Evolutionary conservation across 202 grass and related monocot species (phyloP).

Genomic region (Brachypodium distachyon): DNA sequence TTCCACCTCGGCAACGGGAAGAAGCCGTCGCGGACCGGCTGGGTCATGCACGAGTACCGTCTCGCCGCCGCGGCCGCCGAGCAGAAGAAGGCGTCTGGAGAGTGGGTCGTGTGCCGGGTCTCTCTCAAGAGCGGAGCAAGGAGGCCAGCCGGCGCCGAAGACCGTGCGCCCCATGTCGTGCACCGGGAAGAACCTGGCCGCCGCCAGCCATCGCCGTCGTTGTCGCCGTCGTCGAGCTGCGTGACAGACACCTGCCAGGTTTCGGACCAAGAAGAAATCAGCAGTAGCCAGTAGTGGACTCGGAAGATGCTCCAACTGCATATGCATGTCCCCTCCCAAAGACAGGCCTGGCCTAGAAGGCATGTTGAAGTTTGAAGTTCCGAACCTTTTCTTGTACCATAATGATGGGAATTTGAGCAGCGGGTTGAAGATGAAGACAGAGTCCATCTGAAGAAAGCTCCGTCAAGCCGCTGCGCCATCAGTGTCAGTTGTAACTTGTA

Average conservation of each 20-base stretch:
- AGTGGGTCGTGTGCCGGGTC: slow-evolving; percentile 49
- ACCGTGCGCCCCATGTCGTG: no score
- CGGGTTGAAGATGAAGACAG: slow-evolving; percentile 5
- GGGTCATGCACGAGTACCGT: slow-evolving; percentile 94
- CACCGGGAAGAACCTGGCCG: neutral
- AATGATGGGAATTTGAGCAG: neutral
- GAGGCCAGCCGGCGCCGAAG: neutral
- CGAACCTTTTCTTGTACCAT: slow-evolving; percentile 14
- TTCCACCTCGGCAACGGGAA: slow-evolving; percentile 38
- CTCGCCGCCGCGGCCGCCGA: slow-evolving; percentile 14
- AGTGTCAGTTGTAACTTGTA: slow-evolving; percentile 24
- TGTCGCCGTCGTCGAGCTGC: slow-evolving; percentile 39
- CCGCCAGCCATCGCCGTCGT: neutral
- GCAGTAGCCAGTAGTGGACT: neutral
- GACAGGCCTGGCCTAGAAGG: neutral
- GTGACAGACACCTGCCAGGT: slow-evolving; percentile 11
- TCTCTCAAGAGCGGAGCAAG: slow-evolving; percentile 24
- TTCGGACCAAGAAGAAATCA: slow-evolving; percentile 37
- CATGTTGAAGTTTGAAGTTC: neutral
- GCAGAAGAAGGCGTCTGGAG: neutral
- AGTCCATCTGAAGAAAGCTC: neutral
- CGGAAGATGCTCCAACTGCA: neutral
- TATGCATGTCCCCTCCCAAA: neutral
- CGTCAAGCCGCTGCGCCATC: slow-evolving; percentile 3
- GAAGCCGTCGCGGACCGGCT: slow-evolving; percentile 23